Evolutionary conservation across 495 filamentous ascomycete genomes (phyloP).

Genomic region (Talaromyces borbonicus): DNA sequence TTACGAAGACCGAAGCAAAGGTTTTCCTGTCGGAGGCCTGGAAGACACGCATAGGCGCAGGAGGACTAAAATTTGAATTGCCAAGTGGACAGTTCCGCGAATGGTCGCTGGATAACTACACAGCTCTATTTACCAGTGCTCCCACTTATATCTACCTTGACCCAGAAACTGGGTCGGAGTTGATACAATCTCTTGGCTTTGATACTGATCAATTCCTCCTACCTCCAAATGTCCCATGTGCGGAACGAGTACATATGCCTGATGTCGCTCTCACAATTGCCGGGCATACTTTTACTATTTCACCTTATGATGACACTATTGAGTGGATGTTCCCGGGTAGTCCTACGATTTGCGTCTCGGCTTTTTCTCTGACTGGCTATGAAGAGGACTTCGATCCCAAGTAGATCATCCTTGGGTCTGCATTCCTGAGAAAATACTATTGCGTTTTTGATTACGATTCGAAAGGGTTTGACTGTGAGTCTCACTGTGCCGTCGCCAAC

Average conservation of each 20-base stretch:
- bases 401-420: too few relatives aligned
- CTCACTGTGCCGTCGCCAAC: too few relatives aligned
- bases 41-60: slow-evolving; percentile 1
- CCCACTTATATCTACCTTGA: slow-evolving; percentile 1
- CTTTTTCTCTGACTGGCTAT: too few relatives aligned
- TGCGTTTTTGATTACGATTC: too few relatives aligned
- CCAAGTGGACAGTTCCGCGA: slow-evolving; percentile 5
- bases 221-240: slow-evolving; percentile 4
- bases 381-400: too few relatives aligned
- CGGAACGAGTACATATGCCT: slow-evolving; percentile 4
- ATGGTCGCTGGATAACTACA: not conserved
- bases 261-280: slow-evolving; percentile 3
- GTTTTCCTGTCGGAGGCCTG: slow-evolving; percentile 2
- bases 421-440: too few relatives aligned
- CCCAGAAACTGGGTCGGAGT: not conserved
- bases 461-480: too few relatives aligned
- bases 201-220: not conserved
- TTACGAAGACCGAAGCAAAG: not conserved
- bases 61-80: slow-evolving; percentile 1
- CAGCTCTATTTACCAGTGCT: slow-evolving; percentile 1
- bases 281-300: slow-evolving; percentile 5
- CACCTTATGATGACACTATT: slow-evolving; percentile 3
- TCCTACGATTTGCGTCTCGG: slow-evolving; percentile 1
- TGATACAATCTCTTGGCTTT: slow-evolving; percentile 2
- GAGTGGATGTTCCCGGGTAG: slow-evolving; percentile 1